A percentile compares a stretch with the other conserved stretches of the same genome.
These are phyloP conservation scores for Yamadazyma kitorensis DNA, from an alignment of 805 yeast genomes.

Conservation along the genomic window DNA sequence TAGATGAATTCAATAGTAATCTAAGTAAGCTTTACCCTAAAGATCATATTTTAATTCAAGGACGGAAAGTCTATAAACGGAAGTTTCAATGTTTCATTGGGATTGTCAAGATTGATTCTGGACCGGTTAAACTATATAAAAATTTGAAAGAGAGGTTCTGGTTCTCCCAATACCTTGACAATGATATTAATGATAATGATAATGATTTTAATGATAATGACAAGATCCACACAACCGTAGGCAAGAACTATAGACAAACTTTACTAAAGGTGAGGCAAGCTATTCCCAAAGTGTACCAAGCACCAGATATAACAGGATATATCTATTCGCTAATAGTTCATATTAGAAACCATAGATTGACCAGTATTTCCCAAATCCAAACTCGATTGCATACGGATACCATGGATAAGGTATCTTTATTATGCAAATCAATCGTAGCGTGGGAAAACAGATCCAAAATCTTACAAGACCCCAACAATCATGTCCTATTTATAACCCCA, in stretches of 20 bases:
- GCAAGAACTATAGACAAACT: background rate
- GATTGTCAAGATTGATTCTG: slow-evolving; percentile 11
- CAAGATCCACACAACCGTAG: no score
- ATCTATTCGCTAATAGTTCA: slow-evolving; percentile 35
- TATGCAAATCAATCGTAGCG: slow-evolving; percentile 27
- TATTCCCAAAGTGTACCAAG: slow-evolving; percentile 20
- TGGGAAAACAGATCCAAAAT: slow-evolving; percentile 5
- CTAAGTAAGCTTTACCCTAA: slow-evolving; percentile 4
- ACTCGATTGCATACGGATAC: slow-evolving; percentile 33
- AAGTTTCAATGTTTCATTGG: slow-evolving; percentile 16
- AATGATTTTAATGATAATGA: background rate
- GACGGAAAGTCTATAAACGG: slow-evolving; percentile 12
- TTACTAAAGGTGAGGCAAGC: background rate
- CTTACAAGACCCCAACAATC: slow-evolving; percentile 11
- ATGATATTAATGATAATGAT: background rate
- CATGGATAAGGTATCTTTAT: slow-evolving; percentile 25
- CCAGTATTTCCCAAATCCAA: slow-evolving; percentile 35
- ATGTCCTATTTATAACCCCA: slow-evolving; percentile 31
- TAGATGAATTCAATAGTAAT: slow-evolving; percentile 22
- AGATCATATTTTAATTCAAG: slow-evolving; percentile 6
- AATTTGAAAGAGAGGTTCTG: slow-evolving; percentile 24
- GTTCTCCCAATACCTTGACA: slow-evolving; percentile 19
- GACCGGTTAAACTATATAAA: slow-evolving; percentile 13
- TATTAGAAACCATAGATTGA: slow-evolving; percentile 36
- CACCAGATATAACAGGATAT: slow-evolving; percentile 36